These are phyloP conservation scores for Thielaviopsis cerberus DNA, from an alignment of 2,329 filamentous ascomycete species.

Conservation along the genomic window DNA sequence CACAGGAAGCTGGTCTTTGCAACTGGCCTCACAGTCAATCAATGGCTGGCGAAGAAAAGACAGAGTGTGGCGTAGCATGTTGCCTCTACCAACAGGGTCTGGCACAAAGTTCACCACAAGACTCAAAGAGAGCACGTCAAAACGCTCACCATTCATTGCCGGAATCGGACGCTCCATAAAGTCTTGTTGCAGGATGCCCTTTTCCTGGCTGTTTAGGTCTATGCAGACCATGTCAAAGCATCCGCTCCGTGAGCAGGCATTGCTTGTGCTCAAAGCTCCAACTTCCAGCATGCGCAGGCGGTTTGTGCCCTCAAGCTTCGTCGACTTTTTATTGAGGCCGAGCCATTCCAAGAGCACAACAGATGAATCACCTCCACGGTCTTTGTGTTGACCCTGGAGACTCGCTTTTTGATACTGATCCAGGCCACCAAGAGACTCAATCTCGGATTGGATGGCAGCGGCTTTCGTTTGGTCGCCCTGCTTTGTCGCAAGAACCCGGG, in stretches of 20 bases:
- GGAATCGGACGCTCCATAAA: slow-evolving; percentile 82
- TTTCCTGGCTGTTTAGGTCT: slow-evolving; percentile 72
- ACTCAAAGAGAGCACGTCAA: slow-evolving; percentile 82
- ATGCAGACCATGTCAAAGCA: slow-evolving; percentile 63
- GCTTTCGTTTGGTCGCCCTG: slow-evolving; percentile 33
- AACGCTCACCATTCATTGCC: slow-evolving; percentile 37
- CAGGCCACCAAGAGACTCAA: slow-evolving; percentile 40
- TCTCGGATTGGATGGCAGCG: slow-evolving; percentile 30
- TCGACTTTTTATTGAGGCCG: slow-evolving; percentile 12
- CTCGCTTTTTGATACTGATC: slow-evolving; percentile 48
- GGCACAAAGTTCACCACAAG: slow-evolving; percentile 91
- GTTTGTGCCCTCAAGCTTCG: slow-evolving; percentile 11
- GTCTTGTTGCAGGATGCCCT: slow-evolving; percentile 70
- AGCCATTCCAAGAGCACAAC: slow-evolving; percentile 47
- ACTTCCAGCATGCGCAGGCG: slow-evolving; percentile 62
- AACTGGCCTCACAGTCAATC: slow-evolving; percentile 5
- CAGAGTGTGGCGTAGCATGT: slow-evolving; percentile 66
- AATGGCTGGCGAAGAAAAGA: slow-evolving; percentile 40
- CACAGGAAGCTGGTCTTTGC: slow-evolving; percentile 35
- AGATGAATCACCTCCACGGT: slow-evolving; percentile 50
- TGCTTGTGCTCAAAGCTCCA: slow-evolving; percentile 66
- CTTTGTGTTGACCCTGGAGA: slow-evolving; percentile 46
- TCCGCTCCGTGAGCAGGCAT: slow-evolving; percentile 60
- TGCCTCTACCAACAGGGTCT: slow-evolving; percentile 51
- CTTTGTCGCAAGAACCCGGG: slow-evolving; percentile 33